A percentile compares a stretch with the other conserved stretches of the same genome.
phyloP scores from a whole-genome alignment of 2,329 filamentous ascomycete species.

The Penicillium sp. region DNA sequence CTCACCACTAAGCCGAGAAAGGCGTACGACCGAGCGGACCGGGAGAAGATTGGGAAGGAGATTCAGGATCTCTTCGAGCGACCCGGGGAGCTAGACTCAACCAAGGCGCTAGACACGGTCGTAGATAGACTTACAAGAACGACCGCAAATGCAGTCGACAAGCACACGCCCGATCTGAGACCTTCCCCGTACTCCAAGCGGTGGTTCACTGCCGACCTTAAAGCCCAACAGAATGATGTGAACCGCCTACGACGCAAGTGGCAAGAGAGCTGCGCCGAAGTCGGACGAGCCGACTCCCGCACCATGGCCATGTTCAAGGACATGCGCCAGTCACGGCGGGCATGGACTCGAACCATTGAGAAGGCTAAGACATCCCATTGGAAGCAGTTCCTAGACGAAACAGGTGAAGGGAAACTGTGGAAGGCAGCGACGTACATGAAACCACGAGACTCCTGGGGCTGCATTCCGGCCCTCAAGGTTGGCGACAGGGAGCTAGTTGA shows the following conservation, averaged over 20 bases:
- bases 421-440: too few relatives aligned
- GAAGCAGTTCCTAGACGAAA: too few relatives aligned
- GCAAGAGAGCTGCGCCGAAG: conserved; percentile 16
- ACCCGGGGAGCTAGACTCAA: background rate
- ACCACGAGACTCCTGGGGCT: too few relatives aligned
- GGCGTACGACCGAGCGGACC: conserved; percentile 14
- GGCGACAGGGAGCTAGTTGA: too few relatives aligned
- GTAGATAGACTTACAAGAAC: conserved; percentile 5
- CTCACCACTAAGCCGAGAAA: conserved; percentile 4
- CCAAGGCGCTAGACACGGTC: conserved; percentile 6
- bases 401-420: too few relatives aligned
- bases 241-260: conserved; percentile 23
- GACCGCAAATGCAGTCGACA: conserved; percentile 11
- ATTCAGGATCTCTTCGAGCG: background rate
- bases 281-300: conserved; percentile 1
- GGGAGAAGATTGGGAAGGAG: conserved; percentile 11
- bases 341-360: too few relatives aligned
- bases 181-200: conserved; percentile 22
- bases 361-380: too few relatives aligned
- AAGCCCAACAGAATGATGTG: conserved; percentile 20
- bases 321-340: too few relatives aligned
- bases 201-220: conserved; percentile 27
- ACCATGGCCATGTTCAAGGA: conserved; percentile 12
- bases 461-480: too few relatives aligned
- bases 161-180: conserved; percentile 6